These are phyloP conservation scores for Cadophora luteo-olivacea DNA, from an alignment of 2,329 filamentous ascomycete species.

Conservation along the genomic window DNA sequence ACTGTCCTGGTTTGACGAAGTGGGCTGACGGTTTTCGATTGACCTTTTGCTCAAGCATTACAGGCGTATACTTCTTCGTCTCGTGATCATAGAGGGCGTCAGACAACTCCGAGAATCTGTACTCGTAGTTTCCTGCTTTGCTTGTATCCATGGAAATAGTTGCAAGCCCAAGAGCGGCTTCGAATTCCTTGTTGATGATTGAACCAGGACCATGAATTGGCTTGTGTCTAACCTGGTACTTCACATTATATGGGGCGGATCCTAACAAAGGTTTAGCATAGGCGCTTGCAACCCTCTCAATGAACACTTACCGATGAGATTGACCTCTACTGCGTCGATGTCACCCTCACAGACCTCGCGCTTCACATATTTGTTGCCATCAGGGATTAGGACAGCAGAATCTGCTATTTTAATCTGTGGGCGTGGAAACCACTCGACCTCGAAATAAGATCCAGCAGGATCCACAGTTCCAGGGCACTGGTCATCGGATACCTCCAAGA, in stretches of 20 bases:
- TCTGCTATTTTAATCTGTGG: constrained; percentile 74
- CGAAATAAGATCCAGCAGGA: constrained; percentile 73
- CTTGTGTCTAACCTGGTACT: constrained; percentile 81
- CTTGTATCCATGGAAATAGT: constrained; percentile 86
- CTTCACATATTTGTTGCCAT: constrained; percentile 68
- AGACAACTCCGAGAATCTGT: constrained; percentile 81
- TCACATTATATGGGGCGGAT: constrained; percentile 79
- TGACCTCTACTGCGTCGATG: constrained; percentile 85
- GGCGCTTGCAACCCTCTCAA: background rate
- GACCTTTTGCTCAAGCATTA: constrained; percentile 82
- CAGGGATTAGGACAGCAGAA: constrained; percentile 64
- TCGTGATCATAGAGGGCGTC: constrained; percentile 87
- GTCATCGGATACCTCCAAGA: constrained; percentile 77
- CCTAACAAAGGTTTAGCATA: constrained; percentile 53
- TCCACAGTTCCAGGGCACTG: constrained; percentile 86
- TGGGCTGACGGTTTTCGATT: constrained; percentile 81
- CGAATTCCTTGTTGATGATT: constrained; percentile 73
- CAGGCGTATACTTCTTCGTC: constrained; percentile 65
- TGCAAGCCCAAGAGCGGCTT: constrained; percentile 76
- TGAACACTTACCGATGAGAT: constrained; percentile 69
- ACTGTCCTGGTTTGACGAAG: constrained; percentile 87
- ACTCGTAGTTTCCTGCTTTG: constrained; percentile 83
- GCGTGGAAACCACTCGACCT: constrained; percentile 84
- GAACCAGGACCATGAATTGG: constrained; percentile 69
- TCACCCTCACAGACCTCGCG: constrained; percentile 92